A percentile compares a stretch with the other conserved stretches of the same genome.
Conservation (phyloP, 2,329 filamentous ascomycete species). For the Arachnopeziza araneosa region DNA sequence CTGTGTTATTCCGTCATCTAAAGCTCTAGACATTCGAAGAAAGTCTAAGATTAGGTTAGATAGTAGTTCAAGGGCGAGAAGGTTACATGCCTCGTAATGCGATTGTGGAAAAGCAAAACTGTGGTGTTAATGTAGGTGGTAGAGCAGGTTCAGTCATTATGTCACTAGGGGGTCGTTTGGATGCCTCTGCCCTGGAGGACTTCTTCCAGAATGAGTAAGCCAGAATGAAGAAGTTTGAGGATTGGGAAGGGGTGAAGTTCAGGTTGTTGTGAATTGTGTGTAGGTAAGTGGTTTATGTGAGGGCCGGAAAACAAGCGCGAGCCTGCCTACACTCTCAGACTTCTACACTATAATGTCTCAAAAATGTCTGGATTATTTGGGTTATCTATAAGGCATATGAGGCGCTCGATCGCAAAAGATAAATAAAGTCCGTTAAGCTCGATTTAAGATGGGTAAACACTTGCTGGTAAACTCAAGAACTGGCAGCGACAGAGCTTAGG, state of each 20-base stretch:
- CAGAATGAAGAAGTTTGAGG: constrained; percentile 12
- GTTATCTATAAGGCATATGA: too few relatives aligned
- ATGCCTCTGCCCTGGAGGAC: constrained; percentile 23
- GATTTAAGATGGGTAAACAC: too few relatives aligned
- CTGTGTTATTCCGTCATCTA: constrained; percentile 91
- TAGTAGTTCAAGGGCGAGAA: background rate
- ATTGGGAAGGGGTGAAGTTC: too few relatives aligned
- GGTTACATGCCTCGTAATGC: constrained; percentile 55
- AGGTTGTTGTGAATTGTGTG: too few relatives aligned
- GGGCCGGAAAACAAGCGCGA: too few relatives aligned
- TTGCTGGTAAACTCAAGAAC: too few relatives aligned
- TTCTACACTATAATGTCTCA: too few relatives aligned
- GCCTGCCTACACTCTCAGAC: too few relatives aligned
- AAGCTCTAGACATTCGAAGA: constrained; percentile 76
- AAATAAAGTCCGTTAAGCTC: too few relatives aligned
- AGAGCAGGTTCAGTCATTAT: constrained; percentile 25
- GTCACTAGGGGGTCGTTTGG: constrained; percentile 11
- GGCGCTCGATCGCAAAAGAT: too few relatives aligned
- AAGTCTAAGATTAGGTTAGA: constrained; percentile 59
- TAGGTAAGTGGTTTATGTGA: too few relatives aligned
- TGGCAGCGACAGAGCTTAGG: background rate
- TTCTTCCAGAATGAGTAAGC: constrained; percentile 27
- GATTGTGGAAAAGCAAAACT: constrained; percentile 71
- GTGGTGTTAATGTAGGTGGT: constrained; percentile 50
- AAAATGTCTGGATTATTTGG: too few relatives aligned